Base-by-base conservation (phyloP, 768 basidiomycete genomes). In the Tulasnella sp. region DNA sequence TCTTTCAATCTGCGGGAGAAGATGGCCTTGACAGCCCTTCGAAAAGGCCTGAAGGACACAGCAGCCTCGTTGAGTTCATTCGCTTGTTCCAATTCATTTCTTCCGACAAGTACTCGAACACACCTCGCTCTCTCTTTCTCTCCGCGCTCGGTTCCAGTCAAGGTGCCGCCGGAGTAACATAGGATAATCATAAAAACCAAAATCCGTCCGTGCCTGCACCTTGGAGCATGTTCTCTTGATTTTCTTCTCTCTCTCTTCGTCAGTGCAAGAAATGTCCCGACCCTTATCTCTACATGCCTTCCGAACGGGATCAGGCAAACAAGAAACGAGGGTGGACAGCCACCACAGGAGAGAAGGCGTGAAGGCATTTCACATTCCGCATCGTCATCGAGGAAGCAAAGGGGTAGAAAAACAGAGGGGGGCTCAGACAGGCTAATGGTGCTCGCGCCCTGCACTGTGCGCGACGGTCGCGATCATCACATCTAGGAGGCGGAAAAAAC, bases 221-320 rank as follows among this genome's bases (percentile, higher is more conserved):
- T 49, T 49, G 22, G 6, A 6, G 49, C 22, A 49, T n/a, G 49
- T 49, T 49, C 49, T 49, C 49, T 49, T 49, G 49, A 22, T 49
- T 7, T 49, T n/a, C n/a, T 49, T 49, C 3, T 22, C 6, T 49
- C n/a, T 49, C n/a, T 42, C 3, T 19, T 8, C 22, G 49, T 49
- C 49, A 6, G 11, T 14, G 6, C 17, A 11, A 19, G 45, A 19
- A 45, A 19, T 19, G 6, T 19, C 22, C 58, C 29, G 25, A 64
- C 58, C 58, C 58, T 64, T 64, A 64, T 64, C 58, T 34, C 58
- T 64, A 64, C 58, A 64, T 64, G 58, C 58, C 58, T 64, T 64
- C 14, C 29, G 22, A 25, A n/a, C 22, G 29, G 31, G 31, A 22
- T n/a, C 49, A 49, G 49, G 22, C 49, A n/a, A 49, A 49, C 49